Conservation (phyloP, 2,329 filamentous ascomycete genomes). For the Laburnicola sp. region DNA sequence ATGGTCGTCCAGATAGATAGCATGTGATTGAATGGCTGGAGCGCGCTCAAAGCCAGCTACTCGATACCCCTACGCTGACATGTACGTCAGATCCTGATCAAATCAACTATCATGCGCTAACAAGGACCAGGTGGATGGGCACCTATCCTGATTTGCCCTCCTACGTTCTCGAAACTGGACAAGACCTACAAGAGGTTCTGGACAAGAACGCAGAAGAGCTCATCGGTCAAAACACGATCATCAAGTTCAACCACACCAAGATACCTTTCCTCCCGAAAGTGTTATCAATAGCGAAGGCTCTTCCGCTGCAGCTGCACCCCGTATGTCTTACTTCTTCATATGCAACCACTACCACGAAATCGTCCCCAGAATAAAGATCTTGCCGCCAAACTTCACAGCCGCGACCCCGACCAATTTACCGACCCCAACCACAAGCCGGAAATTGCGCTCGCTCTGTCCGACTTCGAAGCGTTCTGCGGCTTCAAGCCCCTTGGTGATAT, state of each 20-base stretch:
- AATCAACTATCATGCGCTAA: constrained; percentile 11
- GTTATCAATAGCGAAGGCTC: constrained; percentile 72
- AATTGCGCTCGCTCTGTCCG: constrained; percentile 70
- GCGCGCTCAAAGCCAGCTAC: too few relatives aligned
- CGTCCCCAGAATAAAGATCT: constrained; percentile 61
- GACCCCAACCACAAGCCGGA: constrained; percentile 81
- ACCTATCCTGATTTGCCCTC: constrained; percentile 74
- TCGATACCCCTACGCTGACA: too few relatives aligned
- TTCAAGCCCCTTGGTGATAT: constrained; percentile 70
- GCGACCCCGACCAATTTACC: constrained; percentile 67
- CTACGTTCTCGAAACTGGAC: constrained; percentile 62
- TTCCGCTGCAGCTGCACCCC: constrained; percentile 75
- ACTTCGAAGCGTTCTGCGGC: constrained; percentile 76
- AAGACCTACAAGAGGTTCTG: constrained; percentile 67
- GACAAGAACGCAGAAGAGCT: constrained; percentile 64
- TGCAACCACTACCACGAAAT: constrained; percentile 9
- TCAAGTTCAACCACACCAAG: constrained; percentile 64
- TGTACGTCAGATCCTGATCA: too few relatives aligned
- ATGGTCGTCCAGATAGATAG: too few relatives aligned
- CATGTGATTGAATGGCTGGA: too few relatives aligned
- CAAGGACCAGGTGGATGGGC: constrained; percentile 64
- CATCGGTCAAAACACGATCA: constrained; percentile 63
- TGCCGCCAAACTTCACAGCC: constrained; percentile 63
- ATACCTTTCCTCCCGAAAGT: constrained; percentile 77
- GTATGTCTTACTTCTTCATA: constrained; percentile 20